Evolutionary conservation across 73 alveolate species (phyloP), one percentile per base, ranked within the genome.

Genomic region (Tetrahymena borealis): DNA sequence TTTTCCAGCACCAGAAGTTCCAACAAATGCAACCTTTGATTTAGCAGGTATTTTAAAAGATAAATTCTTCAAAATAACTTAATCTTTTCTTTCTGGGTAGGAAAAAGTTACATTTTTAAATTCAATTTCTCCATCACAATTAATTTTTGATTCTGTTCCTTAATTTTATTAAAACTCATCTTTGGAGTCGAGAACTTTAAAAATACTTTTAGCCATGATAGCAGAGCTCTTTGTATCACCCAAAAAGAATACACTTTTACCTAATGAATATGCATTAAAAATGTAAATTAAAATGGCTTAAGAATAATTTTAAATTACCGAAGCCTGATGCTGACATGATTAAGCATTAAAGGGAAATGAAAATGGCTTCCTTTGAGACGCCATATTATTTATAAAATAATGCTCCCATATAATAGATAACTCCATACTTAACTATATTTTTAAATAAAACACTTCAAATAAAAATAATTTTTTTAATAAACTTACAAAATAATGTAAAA

Each of bases 1-100:
- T 91, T 97, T 97, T 0, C 99, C 99, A 77, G 97, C 90, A 3
- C 98, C 99, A 8, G 98, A 96, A 43, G 95, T 95, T 2, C 99
- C 99, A 4, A 98, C 99, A 15, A 98, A 42, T 9, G 98, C 99
- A 6, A 96, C 95, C 16, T 95, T 96, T 91, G 96, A 93, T 13
- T 98, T 97, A 12, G 98, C 97, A 12, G 94, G 93, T 37, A 98
- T 94, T 38, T 24, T 91, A 38, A 98, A 94, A 91, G 90, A 91
- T 11, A 98, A 79, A 92, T 95, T 95, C 38, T 96, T 79, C 39
- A 97, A 42, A 37, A 97, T 92, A 90, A 91, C 38, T 33, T 93
- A 42, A 33, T 95, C 96, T 85, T 94, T 92, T 15, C 93, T 41
- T 15, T 92, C 94, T 92, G 97, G 97, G 91, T 97, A 97, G 9